A percentile compares a stretch with the other conserved stretches of the same genome.
phyloP scores from a whole-genome alignment of 2,329 filamentous ascomycete genomes.

The Cyphellophora attinorum region DNA sequence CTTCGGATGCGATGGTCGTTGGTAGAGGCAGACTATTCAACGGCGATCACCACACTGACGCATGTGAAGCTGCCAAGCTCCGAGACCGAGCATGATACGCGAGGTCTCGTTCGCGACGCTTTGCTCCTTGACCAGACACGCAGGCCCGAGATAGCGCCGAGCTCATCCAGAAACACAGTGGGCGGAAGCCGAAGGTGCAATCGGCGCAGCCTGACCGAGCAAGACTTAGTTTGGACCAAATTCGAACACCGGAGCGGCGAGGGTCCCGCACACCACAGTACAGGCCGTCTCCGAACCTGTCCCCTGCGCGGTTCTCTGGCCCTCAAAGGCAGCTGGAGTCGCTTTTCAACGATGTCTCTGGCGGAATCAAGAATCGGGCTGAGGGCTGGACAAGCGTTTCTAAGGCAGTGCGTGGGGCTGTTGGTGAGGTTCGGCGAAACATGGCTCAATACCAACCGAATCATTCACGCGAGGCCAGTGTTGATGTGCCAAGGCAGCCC shows the following conservation, averaged over 20 bases:
- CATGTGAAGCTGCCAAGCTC: slow-evolving; percentile 64
- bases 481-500: slow-evolving; percentile 7
- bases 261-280: slow-evolving; percentile 13
- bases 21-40: slow-evolving; percentile 77
- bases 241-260: background rate
- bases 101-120: slow-evolving; percentile 79
- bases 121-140: slow-evolving; percentile 41
- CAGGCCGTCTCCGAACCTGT: slow-evolving; percentile 24
- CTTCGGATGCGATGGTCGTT: slow-evolving; percentile 84
- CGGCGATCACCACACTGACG: slow-evolving; percentile 69
- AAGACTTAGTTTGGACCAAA: slow-evolving; percentile 1
- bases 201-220: slow-evolving; percentile 13
- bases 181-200: slow-evolving; percentile 27
- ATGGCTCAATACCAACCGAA: slow-evolving; percentile 33
- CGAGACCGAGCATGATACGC: slow-evolving; percentile 52
- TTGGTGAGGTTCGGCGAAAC: slow-evolving; percentile 36
- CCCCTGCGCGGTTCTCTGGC: slow-evolving; percentile 26
- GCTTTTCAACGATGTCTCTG: slow-evolving; percentile 39
- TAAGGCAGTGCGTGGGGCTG: slow-evolving; percentile 38
- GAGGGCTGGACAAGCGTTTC: slow-evolving; percentile 40
- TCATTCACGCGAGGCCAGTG: slow-evolving; percentile 13
- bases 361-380: slow-evolving; percentile 36
- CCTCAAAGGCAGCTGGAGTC: slow-evolving; percentile 33
- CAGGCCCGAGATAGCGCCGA: slow-evolving; percentile 30
- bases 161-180: slow-evolving; percentile 38